phyloP scores from a whole-genome alignment of 768 basidiomycete species.

The Coprinellus micaceus region DNA sequence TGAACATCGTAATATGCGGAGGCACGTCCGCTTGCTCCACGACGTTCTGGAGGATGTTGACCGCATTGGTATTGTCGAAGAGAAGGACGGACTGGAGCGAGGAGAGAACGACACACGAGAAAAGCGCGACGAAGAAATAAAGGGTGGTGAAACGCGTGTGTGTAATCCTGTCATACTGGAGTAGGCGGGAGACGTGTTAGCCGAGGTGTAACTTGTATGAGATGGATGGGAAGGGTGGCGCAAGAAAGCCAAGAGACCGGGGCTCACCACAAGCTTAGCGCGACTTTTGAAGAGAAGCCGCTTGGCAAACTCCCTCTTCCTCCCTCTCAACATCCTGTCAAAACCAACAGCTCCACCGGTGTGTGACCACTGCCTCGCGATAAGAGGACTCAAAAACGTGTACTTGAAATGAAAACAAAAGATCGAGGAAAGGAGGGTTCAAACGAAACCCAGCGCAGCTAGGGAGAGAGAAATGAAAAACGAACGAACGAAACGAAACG shows the following conservation, averaged over 20 bases:
- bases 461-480: background rate
- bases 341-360: constrained; percentile 20
- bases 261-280: constrained; percentile 27
- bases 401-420: background rate
- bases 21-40: constrained; percentile 25
- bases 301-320: background rate
- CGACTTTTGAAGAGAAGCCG: constrained; percentile 16
- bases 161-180: constrained; percentile 46
- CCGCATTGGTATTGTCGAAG: constrained; percentile 32
- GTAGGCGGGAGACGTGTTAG: no score
- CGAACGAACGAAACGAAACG: background rate
- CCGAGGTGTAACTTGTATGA: no score
- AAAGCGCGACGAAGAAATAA: constrained; percentile 46
- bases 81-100: constrained; percentile 38
- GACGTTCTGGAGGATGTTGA: constrained; percentile 28
- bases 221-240: background rate
- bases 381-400: background rate
- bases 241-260: background rate
- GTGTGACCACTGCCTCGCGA: constrained; percentile 4
- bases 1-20: constrained; percentile 20
- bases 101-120: constrained; percentile 38
- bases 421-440: background rate
- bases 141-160: constrained; percentile 45
- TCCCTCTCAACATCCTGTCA: constrained; percentile 9
- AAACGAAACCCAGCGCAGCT: background rate